Percentiles rank a stretch among this genome's conserved stretches.
Conservation (phyloP, 2,329 filamentous ascomycete species). For the Fusarium sp. region DNA sequence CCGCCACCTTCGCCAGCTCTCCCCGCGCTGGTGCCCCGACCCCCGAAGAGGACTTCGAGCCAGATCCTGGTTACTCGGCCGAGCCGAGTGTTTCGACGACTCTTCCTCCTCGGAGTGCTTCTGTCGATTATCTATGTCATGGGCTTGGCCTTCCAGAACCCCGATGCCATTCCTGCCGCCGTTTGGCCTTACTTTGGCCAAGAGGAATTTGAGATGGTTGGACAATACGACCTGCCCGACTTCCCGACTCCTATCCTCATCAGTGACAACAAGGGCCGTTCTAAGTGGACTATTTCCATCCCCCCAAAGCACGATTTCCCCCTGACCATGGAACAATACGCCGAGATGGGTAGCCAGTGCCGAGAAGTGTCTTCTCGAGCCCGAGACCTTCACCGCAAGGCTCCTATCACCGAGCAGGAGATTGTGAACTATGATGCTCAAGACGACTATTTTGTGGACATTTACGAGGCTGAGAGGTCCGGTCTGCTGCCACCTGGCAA, state of each 20-base stretch:
- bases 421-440: slow-evolving; percentile 64
- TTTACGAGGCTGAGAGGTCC: slow-evolving; percentile 71
- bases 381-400: slow-evolving; percentile 53
- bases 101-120: slow-evolving; percentile 62
- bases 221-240: slow-evolving; percentile 69
- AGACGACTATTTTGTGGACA: slow-evolving; percentile 76
- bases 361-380: slow-evolving; percentile 68
- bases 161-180: slow-evolving; percentile 42
- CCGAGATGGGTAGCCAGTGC: slow-evolving; percentile 72
- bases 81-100: slow-evolving; percentile 63
- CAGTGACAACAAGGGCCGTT: slow-evolving; percentile 67
- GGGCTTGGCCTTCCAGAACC: slow-evolving; percentile 42
- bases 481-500: slow-evolving; percentile 61
- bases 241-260: slow-evolving; percentile 77
- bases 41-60: slow-evolving; percentile 64
- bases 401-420: slow-evolving; percentile 53
- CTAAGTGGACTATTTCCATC: slow-evolving; percentile 84
- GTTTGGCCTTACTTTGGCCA: slow-evolving; percentile 54
- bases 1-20: slow-evolving; percentile 75
- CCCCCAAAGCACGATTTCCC: slow-evolving; percentile 73
- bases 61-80: slow-evolving; percentile 58
- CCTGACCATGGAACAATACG: slow-evolving; percentile 69
- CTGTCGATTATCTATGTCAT: slow-evolving; percentile 60
- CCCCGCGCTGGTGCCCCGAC: slow-evolving; percentile 70
- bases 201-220: slow-evolving; percentile 71